phyloP scores from a whole-genome alignment of 2,329 filamentous ascomycete species.

The Colletotrichum trifolii region DNA sequence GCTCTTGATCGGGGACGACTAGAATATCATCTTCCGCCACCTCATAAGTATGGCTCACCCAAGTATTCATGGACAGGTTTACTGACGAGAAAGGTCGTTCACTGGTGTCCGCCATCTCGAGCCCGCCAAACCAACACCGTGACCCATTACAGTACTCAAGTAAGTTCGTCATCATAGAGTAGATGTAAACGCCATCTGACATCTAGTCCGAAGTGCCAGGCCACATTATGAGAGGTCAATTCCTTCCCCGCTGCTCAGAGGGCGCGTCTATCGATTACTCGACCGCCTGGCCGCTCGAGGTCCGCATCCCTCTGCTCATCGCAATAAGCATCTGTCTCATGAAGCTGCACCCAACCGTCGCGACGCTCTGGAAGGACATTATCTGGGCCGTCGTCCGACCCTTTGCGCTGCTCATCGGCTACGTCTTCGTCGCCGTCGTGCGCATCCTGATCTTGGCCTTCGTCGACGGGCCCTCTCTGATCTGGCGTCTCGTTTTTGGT shows the following conservation, averaged over 20 bases:
- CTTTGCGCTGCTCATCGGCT: constrained; percentile 25
- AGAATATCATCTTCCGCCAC: too few relatives aligned
- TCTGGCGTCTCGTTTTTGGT: not conserved
- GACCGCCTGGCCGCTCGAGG: constrained; percentile 20
- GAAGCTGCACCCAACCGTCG: constrained; percentile 20
- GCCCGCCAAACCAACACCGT: too few relatives aligned
- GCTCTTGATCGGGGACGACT: too few relatives aligned
- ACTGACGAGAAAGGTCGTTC: too few relatives aligned
- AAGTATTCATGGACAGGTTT: too few relatives aligned
- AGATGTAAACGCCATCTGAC: not conserved
- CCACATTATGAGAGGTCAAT: constrained; percentile 24
- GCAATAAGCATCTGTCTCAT: constrained; percentile 21
- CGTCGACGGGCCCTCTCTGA: constrained; percentile 25
- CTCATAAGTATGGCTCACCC: too few relatives aligned
- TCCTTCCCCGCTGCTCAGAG: constrained; percentile 15
- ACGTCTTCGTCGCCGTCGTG: constrained; percentile 15
- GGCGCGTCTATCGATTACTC: constrained; percentile 12
- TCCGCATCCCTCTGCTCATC: constrained; percentile 22
- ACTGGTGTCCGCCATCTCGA: too few relatives aligned
- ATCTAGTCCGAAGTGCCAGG: constrained; percentile 10
- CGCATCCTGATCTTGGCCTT: constrained; percentile 26
- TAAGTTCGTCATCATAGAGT: too few relatives aligned
- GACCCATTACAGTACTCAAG: too few relatives aligned
- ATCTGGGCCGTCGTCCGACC: constrained; percentile 27
- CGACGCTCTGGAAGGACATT: not conserved